Evolutionary conservation across 768 basidiomycete genomes (phyloP).

Genomic region (Kwoniella europaea): DNA sequence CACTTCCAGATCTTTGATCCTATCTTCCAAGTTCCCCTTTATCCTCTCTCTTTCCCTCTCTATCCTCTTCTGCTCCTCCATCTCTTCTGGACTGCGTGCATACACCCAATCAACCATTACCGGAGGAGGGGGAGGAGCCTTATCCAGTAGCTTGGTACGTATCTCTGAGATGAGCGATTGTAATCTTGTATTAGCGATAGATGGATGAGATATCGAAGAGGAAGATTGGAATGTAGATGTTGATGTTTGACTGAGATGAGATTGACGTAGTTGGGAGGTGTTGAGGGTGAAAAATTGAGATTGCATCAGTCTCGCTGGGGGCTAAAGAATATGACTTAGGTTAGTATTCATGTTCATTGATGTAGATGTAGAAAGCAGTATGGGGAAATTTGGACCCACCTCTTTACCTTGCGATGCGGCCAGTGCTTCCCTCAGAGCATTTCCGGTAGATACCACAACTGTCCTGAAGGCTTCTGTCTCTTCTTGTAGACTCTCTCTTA

Average conservation of each 20-base stretch:
- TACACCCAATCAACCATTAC: background rate
- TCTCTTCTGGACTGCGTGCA: constrained; percentile 27
- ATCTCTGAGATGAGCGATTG: constrained; percentile 43
- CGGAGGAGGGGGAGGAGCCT: constrained; percentile 4
- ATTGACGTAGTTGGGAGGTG: background rate
- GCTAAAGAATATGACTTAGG: too few species aligned
- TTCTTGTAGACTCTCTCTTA: constrained; percentile 52
- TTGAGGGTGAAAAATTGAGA: constrained; percentile 49
- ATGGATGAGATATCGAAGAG: constrained; percentile 53
- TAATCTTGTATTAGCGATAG: constrained; percentile 47
- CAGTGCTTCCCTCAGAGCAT: constrained; percentile 44
- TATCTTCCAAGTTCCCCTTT: constrained; percentile 43
- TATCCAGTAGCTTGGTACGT: constrained; percentile 26
- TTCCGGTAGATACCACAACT: constrained; percentile 54
- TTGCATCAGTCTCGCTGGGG: constrained; percentile 44
- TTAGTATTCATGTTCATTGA: too few species aligned
- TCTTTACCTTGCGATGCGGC: constrained; percentile 40
- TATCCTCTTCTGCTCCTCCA: constrained; percentile 39
- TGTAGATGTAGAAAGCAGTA: too few species aligned
- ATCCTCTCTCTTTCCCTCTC: constrained; percentile 43
- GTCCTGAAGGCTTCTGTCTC: constrained; percentile 58
- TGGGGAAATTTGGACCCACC: constrained; percentile 29
- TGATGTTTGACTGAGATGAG: constrained; percentile 10
- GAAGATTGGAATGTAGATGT: constrained; percentile 28
- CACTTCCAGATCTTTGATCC: constrained; percentile 53